Percentiles rank a stretch among this genome's conserved stretches.
Conservation (phyloP, 352 stramenopile species). For the Vaucheria bursata region DNA sequence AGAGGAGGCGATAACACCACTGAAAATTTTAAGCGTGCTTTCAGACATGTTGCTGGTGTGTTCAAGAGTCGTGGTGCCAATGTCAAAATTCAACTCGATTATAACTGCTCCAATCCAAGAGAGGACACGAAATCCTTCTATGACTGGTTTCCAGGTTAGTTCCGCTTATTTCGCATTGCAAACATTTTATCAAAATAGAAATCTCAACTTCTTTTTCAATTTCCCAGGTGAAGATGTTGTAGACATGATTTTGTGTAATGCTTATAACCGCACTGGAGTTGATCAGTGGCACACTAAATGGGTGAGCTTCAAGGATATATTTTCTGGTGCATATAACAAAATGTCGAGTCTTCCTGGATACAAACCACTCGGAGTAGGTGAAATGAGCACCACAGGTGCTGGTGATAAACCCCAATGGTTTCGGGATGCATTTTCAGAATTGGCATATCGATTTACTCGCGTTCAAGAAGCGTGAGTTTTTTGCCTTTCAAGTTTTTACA, state of each 20-base stretch:
- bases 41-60: neutral
- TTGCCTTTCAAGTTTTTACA: neutral
- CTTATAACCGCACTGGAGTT: neutral
- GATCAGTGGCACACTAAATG: neutral
- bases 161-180: neutral
- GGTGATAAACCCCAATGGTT: neutral
- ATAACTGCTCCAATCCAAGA: conserved; percentile 4
- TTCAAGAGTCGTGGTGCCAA: neutral
- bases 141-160: neutral
- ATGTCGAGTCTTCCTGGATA: neutral
- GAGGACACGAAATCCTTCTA: neutral
- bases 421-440: neutral
- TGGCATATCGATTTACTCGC: neutral
- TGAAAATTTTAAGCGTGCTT: neutral
- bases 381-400: neutral
- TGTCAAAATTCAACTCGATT: neutral
- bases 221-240: neutral
- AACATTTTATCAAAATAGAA: neutral
- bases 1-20: neutral
- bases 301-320: neutral
- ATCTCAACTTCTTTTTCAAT: neutral
- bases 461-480: neutral
- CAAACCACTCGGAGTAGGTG: neutral
- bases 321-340: neutral
- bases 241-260: neutral